Percentiles rank a stretch among this genome's conserved stretches.
Evolutionary conservation across 768 basidiomycete species (phyloP).

Genomic region (Boletus speciosus): DNA sequence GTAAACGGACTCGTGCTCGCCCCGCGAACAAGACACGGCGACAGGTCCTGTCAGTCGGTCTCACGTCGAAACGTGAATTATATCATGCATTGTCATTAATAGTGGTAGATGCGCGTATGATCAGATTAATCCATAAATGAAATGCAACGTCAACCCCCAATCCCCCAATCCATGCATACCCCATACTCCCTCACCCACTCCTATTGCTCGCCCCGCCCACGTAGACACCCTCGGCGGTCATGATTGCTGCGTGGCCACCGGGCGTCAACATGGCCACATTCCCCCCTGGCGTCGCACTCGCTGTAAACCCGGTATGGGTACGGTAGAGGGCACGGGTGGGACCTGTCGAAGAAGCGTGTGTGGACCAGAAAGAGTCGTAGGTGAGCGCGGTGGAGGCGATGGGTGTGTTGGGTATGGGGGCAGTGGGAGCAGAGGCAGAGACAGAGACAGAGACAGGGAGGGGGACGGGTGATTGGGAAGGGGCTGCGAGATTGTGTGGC

Average conservation of each 20-base stretch:
- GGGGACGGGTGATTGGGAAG: background rate
- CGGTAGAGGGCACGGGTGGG: constrained; percentile 29
- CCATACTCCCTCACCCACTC: background rate
- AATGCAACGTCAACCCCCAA: background rate
- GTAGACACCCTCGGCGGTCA: constrained; percentile 33
- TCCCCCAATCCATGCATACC: background rate
- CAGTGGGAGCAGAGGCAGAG: background rate
- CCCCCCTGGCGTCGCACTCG: constrained; percentile 22
- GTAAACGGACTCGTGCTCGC: no score
- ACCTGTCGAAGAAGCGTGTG: constrained; percentile 38
- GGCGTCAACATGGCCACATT: constrained; percentile 33
- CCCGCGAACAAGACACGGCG: no score
- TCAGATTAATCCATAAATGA: constrained; percentile 26
- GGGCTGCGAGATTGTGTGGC: background rate
- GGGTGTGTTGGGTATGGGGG: constrained; percentile 3
- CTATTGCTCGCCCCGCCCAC: constrained; percentile 24
- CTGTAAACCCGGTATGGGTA: constrained; percentile 28
- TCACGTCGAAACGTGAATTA: background rate
- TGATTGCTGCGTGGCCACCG: constrained; percentile 28
- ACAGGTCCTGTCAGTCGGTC: no score
- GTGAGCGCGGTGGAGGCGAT: constrained; percentile 38
- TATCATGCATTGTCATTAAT: constrained; percentile 12
- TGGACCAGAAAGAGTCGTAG: constrained; percentile 64
- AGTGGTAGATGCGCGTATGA: constrained; percentile 19
- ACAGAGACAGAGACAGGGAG: background rate